Evolutionary conservation across 805 yeast genomes (phyloP), one percentile per base, ranked within the genome.

Genomic region (Saitoella complicata): DNA sequence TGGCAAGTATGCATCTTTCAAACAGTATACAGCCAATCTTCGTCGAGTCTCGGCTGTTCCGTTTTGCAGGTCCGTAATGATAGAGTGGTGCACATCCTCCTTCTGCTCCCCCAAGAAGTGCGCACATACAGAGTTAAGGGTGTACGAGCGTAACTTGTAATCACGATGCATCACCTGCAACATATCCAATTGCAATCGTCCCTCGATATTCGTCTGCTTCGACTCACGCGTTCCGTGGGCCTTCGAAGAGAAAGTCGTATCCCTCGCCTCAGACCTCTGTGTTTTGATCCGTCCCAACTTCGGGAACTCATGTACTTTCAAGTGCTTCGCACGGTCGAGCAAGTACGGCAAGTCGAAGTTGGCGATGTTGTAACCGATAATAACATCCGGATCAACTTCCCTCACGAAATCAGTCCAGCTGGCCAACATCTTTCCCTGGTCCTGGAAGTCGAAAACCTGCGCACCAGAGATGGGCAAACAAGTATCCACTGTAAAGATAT

Each of bases 221-320:
- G 88, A 83, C 53, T 88, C 97, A 55, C 95, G 74, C 0, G 95
- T 84, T 56, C 99, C 99, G 58, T 81, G 91, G 0, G 99, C 99
- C 57, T 86, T 80, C 1, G 97, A 88, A 40, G 93, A 78, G 64
- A 91, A 91, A 2, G 78, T 73, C 0, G 94, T 67, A 53, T 84
- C 94, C 53, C 76, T 80, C 30, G 78, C 75, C 50, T 79, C 93
- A 58, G 91, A 95, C 55, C 71, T 75, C 2, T 78, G 72, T 42
- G 69, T 64, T 9, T 58, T 61, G 50, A 91, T 60, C 51, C 97
- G 73, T 12, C 96, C 88, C 62, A 91, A 91, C 60, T 66, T 91
- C 4, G 97, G 93, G 63, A 91, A 93, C 7, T 64, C 64, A 4
- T 58, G 54, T 34, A 85, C 65, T 7, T 70, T 70, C 40, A 91